Evolutionary conservation across 306 rosid species (phyloP).

Genomic region (Quercus gilva): DNA sequence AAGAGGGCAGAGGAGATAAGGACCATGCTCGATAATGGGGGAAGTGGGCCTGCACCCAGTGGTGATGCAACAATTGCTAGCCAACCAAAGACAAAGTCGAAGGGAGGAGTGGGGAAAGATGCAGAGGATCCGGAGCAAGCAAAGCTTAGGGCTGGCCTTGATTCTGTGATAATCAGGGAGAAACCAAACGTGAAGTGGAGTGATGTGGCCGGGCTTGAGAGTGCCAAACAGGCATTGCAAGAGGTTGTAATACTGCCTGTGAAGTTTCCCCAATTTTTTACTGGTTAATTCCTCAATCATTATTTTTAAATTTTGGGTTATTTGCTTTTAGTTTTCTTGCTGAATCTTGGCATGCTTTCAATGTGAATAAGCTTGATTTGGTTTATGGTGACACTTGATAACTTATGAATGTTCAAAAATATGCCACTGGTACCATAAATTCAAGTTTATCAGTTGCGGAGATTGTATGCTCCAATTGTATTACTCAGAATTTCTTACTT

Average conservation of each 20-base stretch:
- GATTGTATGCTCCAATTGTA: no score
- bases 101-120: constrained; percentile 67
- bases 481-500: no score
- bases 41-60: constrained; percentile 79
- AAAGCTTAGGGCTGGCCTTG: constrained; percentile 80
- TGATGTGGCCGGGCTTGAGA: constrained; percentile 72
- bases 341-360: no score
- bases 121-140: constrained; percentile 86
- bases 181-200: constrained; percentile 96
- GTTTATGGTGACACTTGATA: no score
- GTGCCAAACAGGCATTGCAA: constrained; percentile 90
- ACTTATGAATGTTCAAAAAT: no score
- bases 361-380: not conserved
- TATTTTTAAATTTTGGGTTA: no score
- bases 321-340: no score
- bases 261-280: constrained; percentile 89
- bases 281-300: constrained; percentile 42
- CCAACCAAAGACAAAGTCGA: constrained; percentile 73
- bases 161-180: constrained; percentile 84
- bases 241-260: constrained; percentile 91
- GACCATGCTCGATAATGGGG: constrained; percentile 71
- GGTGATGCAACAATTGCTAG: constrained; percentile 88
- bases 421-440: no score
- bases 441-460: no score
- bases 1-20: constrained; percentile 97